These are phyloP conservation scores for Lepidium campestre DNA, from an alignment of 441 rosid genomes.

Conservation along the genomic window DNA sequence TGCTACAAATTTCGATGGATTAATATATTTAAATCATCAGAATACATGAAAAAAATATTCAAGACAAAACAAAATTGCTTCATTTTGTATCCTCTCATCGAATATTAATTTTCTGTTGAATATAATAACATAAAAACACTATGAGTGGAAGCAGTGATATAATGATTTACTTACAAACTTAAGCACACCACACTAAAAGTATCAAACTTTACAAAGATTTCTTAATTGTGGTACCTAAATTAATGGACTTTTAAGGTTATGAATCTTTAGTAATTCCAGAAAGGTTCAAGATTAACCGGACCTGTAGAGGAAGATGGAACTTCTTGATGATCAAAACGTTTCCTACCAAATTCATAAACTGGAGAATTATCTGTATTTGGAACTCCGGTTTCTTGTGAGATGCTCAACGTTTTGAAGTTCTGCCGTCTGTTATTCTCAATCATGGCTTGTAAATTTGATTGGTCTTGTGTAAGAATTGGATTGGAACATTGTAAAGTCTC, in stretches of 20 bases:
- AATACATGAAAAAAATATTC: not conserved
- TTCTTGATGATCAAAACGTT: slow-evolving; percentile 39
- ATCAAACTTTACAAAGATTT: slow-evolving; percentile 1
- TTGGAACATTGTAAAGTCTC: slow-evolving; percentile 32
- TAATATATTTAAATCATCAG: not conserved
- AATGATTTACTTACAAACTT: slow-evolving; percentile 16
- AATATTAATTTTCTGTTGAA: slow-evolving; percentile 17
- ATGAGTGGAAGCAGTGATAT: slow-evolving; percentile 6
- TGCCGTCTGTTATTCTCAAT: slow-evolving; percentile 39
- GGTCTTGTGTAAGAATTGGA: slow-evolving; percentile 36
- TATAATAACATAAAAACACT: slow-evolving; percentile 31
- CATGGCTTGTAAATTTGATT: slow-evolving; percentile 41
- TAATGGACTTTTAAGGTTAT: not conserved
- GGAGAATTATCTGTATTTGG: slow-evolving; percentile 45
- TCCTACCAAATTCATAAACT: slow-evolving; percentile 39
- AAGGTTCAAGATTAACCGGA: slow-evolving; percentile 44
- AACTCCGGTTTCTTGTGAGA: slow-evolving; percentile 46
- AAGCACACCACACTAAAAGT: slow-evolving; percentile 1
- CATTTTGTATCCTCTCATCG: slow-evolving; percentile 19
- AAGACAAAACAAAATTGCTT: not conserved
- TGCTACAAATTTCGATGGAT: not conserved
- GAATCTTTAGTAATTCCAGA: slow-evolving; percentile 53
- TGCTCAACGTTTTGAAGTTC: slow-evolving; percentile 42
- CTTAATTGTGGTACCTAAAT: not conserved
- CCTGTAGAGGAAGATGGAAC: slow-evolving; percentile 49